Base-by-base conservation (phyloP, 495 filamentous ascomycete species). In the Penicillium tannophilum region DNA sequence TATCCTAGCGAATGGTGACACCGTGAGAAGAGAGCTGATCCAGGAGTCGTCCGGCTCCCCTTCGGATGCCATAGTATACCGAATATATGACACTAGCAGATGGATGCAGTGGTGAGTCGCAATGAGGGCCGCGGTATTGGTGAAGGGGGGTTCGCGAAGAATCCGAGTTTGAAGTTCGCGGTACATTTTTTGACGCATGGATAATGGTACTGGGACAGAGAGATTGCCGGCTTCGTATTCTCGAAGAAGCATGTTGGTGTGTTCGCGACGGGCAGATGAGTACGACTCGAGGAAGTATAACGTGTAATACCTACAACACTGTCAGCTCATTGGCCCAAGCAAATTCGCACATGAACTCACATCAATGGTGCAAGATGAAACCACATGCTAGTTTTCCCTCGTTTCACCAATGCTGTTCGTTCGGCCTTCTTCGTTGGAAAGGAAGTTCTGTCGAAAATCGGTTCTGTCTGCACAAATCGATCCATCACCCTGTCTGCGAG, bases 101-200 rank as follows among this genome's bases (percentile, higher is more conserved):
- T 73, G 66, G 71, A 79, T 77, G 60, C 76, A 79, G 52, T 79
- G 77, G 42, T 79, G 76, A 16, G 77, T 77, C 20, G 74, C 71
- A 56, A 78, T 63, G n/a, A 79, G 65, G 3, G 76, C 72, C 11
- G 71, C 52, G 4, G 73, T 79, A 54, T 79, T 69, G 24, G 69
- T 78, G 46, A 79, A 79, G 4, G 77, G 77, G 33, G 77, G 77
- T 17, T 72, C 63, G 57, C 66, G 73, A 42, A 79, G 65, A 20
- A 79, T 78, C 36, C 71, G 68, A 23, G 63, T 65, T 55, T 79
- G 77, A 16, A 79, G 42, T 11, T 73, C 64, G 16, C 63, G 65
- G 50, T 78, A 76, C 71, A 79, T 77, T 17, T 52, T 35, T 53
- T 69, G 73, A 41, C 77, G 73, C 9, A 66, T 44, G 33, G 68